Base-by-base conservation (phyloP, 1,139 yeast species). In the Groenewaldozyma auringiensis region DNA sequence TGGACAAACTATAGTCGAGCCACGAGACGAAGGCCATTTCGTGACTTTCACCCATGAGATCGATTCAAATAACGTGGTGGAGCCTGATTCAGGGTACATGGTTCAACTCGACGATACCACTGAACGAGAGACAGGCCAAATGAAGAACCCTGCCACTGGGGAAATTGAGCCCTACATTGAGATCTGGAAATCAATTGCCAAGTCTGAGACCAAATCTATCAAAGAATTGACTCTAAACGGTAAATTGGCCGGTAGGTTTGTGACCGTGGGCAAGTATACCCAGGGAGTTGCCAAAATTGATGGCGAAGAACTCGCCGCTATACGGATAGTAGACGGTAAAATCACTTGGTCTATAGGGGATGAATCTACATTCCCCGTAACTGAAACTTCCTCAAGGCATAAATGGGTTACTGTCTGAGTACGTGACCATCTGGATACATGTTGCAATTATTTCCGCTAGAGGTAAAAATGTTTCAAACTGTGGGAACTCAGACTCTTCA, bases 81-180 rank as follows among this genome's bases (percentile, higher is more conserved):
- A 44, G 16, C 27, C 22, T 21, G 46, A 47, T 14, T 20, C 67
- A 16, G 82, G 83, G 2, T 61, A 65, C 8, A 75, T 75, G 50
- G 64, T 68, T 40, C 55, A 58, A 2, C 58, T 73, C 37, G 66
- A 59, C 9, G 66, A 64, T 21, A 70, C 74, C 8, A 68, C 69
- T 47, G 65, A 81, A 38, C 66, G 66, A 42, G 85, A 79, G 55
- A 67, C 71, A 0, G 85, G 85, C 0, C 51, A 53, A 2, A 78
- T 79, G 83, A 53, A 56, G 18, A 75, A 78, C 53, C 70, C 75
- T 1, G 70, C 52, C 2, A 68, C 79, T 0, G 75, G 75, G 0
- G 53, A 57, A n/a, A 54, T 60, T 3, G 73, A 72, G 47, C 66
- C 66, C 4, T 79, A 78, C 53, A 64, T 72, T 31, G 85, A 79